phyloP scores from a whole-genome alignment of 768 basidiomycete species.

The Piloderma croceum region DNA sequence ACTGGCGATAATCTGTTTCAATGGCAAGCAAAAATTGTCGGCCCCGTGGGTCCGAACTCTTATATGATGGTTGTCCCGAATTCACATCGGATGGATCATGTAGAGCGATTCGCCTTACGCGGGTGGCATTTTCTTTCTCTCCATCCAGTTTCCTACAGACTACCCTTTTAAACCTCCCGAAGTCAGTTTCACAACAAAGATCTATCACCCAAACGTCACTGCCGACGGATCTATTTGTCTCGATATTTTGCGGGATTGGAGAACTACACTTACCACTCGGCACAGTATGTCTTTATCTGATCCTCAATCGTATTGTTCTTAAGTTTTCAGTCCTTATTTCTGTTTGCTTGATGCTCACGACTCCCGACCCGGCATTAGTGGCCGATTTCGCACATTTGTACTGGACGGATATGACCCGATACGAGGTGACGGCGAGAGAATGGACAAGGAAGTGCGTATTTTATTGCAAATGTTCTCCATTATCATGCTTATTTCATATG shows the following conservation, averaged over 20 bases:
- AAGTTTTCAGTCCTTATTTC: slow-evolving; percentile 73
- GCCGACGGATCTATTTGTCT: slow-evolving; percentile 98
- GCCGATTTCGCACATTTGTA: slow-evolving; percentile 98
- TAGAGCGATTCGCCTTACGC: slow-evolving; percentile 97
- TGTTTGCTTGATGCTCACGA: slow-evolving; percentile 98
- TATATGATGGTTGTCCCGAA: slow-evolving; percentile 4
- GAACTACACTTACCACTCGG: slow-evolving; percentile 95
- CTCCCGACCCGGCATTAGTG: slow-evolving; percentile 97
- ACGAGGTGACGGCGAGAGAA: slow-evolving; percentile 97
- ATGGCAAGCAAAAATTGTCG: slow-evolving; percentile 99
- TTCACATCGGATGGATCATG: slow-evolving; percentile 21
- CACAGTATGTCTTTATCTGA: slow-evolving; percentile 64
- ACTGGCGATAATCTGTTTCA: slow-evolving; percentile 98
- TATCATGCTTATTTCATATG: not conserved
- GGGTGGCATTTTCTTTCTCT: slow-evolving; percentile 98
- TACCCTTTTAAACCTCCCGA: slow-evolving; percentile 99
- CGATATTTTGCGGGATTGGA: slow-evolving; percentile 98
- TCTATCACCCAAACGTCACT: slow-evolving; percentile 99
- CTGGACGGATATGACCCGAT: slow-evolving; percentile 97
- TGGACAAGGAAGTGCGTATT: slow-evolving; percentile 95
- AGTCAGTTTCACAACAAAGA: slow-evolving; percentile 99
- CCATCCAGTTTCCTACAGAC: slow-evolving; percentile 91
- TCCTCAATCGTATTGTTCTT: slow-evolving; percentile 2
- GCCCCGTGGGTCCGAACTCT: slow-evolving; percentile 62
- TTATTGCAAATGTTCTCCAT: not conserved